Evolutionary conservation across 108 stramenopile species (phyloP), one percentile per base, ranked within the genome.

Genomic region (Skeletonema potamos): DNA sequence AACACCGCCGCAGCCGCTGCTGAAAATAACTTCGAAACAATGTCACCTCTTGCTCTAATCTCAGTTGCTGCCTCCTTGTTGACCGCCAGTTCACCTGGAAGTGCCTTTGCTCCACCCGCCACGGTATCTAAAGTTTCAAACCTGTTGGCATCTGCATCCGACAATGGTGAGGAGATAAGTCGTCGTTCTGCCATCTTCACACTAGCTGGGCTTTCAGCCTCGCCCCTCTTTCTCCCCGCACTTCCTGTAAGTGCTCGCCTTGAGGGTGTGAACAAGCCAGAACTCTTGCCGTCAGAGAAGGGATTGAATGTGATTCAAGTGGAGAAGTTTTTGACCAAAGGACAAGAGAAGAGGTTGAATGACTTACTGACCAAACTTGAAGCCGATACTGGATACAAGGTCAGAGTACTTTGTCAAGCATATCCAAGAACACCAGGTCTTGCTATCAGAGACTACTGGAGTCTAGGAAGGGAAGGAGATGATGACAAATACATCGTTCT

Each of bases 401-500:
- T 94, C 1, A 56, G 88, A 41, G 86, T 92, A 2, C 69, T 94
- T 1, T 94, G 93, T 68, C 93, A 94, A 74, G 84, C 84, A 11
- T 94, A 94, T 73, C 93, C 93, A 4, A 84, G 86, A 58, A 94
- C 93, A 3, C 93, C 93, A 54, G 93, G 87, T 3, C 66, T 89
- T 27, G 86, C 85, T 4, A 85, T 85, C 66, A 77, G 88, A 28
- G 93, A 94, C 69, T 94, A 94, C 62, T 94, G 93, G 93, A 84
- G 85, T 74, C 66, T 94, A n/a, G 93, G 90, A 9, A 94, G 91
- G 68, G 93, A 94, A 63, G 90, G 84, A 60, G 86, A 88, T 66
- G 93, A 94, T 65, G 93, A 94, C 81, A 94, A 94, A 62, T 94
- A 92, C 74, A 70, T 94, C 26, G 89, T 94, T 2, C 74, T 94